These are phyloP conservation scores for Umbilicus rupestris DNA, from an alignment of 164 flowering plant genomes.

Conservation along the genomic window DNA sequence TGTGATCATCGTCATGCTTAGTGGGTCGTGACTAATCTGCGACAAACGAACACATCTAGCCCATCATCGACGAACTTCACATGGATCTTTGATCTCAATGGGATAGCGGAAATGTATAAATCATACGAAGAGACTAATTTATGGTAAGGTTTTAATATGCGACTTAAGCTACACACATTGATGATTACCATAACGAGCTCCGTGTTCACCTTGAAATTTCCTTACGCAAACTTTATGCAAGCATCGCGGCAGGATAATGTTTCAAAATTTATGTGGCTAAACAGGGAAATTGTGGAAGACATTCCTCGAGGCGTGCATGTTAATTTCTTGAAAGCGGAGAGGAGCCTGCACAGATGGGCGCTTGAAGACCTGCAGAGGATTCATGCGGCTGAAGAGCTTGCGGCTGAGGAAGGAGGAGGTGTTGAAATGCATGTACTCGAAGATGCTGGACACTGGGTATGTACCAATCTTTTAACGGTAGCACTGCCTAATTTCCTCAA, in stretches of 20 bases:
- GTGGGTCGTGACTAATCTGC: slow-evolving; percentile 97
- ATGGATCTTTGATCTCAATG: slow-evolving; percentile 81
- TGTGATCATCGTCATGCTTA: slow-evolving; percentile 18
- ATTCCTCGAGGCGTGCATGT: slow-evolving; percentile 87
- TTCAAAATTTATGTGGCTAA: background rate
- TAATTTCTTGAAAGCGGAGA: slow-evolving; percentile 86
- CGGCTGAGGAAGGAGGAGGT: slow-evolving; percentile 78
- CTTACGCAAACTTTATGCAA: background rate
- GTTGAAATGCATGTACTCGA: slow-evolving; percentile 96
- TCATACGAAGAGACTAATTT: slow-evolving; percentile 90
- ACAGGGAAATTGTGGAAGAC: slow-evolving; percentile 84
- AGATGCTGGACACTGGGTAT: slow-evolving; percentile 99
- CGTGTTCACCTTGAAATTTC: background rate
- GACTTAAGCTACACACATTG: background rate
- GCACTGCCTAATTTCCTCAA: background rate
- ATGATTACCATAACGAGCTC: too few species aligned
- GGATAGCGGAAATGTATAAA: slow-evolving; percentile 78
- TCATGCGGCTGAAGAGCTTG: slow-evolving; percentile 83
- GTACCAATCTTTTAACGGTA: too few species aligned
- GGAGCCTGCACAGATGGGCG: slow-evolving; percentile 96
- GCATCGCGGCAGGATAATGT: background rate
- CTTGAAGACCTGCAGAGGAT: slow-evolving; percentile 85
- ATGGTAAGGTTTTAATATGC: slow-evolving; percentile 35
- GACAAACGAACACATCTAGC: slow-evolving; percentile 30
- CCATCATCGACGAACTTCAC: slow-evolving; percentile 49